Conservation (phyloP, 2,329 filamentous ascomycete species). For the Aspergillus fumigatus region DNA sequence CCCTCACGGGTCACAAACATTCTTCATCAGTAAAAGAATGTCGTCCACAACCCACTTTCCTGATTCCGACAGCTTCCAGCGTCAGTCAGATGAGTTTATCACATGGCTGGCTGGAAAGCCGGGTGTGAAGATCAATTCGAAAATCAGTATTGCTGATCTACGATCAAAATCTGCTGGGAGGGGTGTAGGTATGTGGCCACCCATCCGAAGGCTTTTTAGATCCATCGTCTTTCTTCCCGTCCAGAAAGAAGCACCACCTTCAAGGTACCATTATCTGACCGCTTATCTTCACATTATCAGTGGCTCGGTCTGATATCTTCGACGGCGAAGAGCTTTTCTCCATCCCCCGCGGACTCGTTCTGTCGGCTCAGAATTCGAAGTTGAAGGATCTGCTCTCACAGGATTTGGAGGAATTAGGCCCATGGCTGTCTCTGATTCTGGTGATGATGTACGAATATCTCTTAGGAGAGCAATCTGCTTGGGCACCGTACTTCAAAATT, state of each 20-base stretch:
- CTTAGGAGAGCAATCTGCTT: slow-evolving; percentile 56
- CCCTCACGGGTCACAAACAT: background rate
- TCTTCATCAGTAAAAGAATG: slow-evolving; percentile 22
- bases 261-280: slow-evolving; percentile 18
- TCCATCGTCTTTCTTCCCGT: slow-evolving; percentile 11
- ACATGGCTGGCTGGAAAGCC: slow-evolving; percentile 51
- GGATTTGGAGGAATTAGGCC: slow-evolving; percentile 47
- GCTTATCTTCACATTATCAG: slow-evolving; percentile 40
- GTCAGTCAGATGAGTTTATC: slow-evolving; percentile 50
- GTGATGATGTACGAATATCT: slow-evolving; percentile 74
- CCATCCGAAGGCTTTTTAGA: slow-evolving; percentile 19
- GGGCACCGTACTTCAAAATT: slow-evolving; percentile 74
- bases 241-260: background rate
- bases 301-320: slow-evolving; percentile 65
- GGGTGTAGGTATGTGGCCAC: slow-evolving; percentile 55
- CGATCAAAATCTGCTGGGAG: slow-evolving; percentile 53
- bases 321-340: slow-evolving; percentile 76
- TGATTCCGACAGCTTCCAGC: slow-evolving; percentile 38
- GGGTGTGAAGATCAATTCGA: slow-evolving; percentile 53
- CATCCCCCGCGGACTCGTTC: slow-evolving; percentile 67
- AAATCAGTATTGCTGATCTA: slow-evolving; percentile 56
- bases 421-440: slow-evolving; percentile 63
- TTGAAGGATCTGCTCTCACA: slow-evolving; percentile 56
- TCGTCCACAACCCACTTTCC: slow-evolving; percentile 32
- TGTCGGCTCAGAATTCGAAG: slow-evolving; percentile 68